phyloP scores from a whole-genome alignment of 495 filamentous ascomycete species.

The Tuber borchii region DNA sequence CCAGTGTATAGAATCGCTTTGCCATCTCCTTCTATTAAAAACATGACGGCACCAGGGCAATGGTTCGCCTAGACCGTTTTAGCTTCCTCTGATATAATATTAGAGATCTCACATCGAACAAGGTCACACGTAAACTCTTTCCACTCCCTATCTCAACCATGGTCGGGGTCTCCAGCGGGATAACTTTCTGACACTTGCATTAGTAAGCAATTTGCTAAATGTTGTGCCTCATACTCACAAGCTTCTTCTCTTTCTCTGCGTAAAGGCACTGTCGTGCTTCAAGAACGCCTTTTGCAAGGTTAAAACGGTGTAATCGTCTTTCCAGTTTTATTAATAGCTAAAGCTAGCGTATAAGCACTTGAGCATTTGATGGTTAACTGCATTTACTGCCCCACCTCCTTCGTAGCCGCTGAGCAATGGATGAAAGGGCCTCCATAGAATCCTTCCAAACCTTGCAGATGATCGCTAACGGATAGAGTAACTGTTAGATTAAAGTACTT shows the following conservation, averaged over 20 bases:
- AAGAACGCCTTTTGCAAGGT: slow-evolving; percentile 47
- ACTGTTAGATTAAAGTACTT: background rate
- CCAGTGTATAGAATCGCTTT: slow-evolving; percentile 84
- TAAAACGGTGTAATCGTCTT: slow-evolving; percentile 36
- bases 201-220: background rate
- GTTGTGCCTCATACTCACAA: slow-evolving; percentile 14
- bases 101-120: slow-evolving; percentile 60
- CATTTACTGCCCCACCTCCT: slow-evolving; percentile 70
- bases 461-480: slow-evolving; percentile 55
- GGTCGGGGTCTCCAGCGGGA: slow-evolving; percentile 78
- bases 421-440: slow-evolving; percentile 42
- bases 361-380: slow-evolving; percentile 65
- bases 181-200: slow-evolving; percentile 54
- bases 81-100: background rate
- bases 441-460: slow-evolving; percentile 72
- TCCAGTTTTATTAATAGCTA: slow-evolving; percentile 63
- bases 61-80: slow-evolving; percentile 59
- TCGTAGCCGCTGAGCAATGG: slow-evolving; percentile 81
- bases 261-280: slow-evolving; percentile 22
- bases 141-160: slow-evolving; percentile 65
- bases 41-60: slow-evolving; percentile 88
- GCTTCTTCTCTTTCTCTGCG: slow-evolving; percentile 35
- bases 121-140: slow-evolving; percentile 65
- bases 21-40: slow-evolving; percentile 70
- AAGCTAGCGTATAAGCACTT: slow-evolving; percentile 61